These are phyloP conservation scores for Hirschioporus abietinus DNA, from an alignment of 768 basidiomycete species.

Conservation along the genomic window DNA sequence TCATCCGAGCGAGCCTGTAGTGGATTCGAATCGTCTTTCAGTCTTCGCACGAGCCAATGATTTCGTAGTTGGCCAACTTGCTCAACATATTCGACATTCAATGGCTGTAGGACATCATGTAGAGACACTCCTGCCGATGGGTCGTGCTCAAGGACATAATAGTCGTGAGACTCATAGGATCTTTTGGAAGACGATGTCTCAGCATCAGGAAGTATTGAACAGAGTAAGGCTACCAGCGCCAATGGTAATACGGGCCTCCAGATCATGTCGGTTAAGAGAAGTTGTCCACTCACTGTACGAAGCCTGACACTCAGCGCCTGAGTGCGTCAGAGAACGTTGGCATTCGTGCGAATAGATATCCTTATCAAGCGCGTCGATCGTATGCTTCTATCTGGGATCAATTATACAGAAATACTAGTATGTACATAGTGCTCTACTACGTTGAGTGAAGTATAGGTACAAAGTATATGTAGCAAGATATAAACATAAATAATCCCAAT, in stretches of 20 bases:
- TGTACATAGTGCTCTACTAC: no score
- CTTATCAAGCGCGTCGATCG: background rate
- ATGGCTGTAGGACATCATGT: slow-evolving; percentile 46
- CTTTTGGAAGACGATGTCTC: slow-evolving; percentile 42
- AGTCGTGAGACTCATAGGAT: slow-evolving; percentile 61
- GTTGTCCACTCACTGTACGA: background rate
- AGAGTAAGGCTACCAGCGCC: slow-evolving; percentile 2
- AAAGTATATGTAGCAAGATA: background rate
- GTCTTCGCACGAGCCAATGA: slow-evolving; percentile 76
- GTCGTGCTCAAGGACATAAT: slow-evolving; percentile 75
- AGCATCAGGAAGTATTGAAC: slow-evolving; percentile 12
- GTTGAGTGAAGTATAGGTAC: no score
- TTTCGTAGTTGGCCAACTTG: slow-evolving; percentile 76
- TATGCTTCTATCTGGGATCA: background rate
- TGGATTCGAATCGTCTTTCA: slow-evolving; percentile 27
- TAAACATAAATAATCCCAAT: background rate
- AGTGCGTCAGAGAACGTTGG: background rate
- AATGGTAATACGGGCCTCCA: background rate
- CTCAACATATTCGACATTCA: slow-evolving; percentile 85
- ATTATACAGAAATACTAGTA: background rate
- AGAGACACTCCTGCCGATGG: slow-evolving; percentile 50
- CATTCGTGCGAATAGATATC: background rate
- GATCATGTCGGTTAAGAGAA: background rate
- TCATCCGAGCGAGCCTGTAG: slow-evolving; percentile 33
- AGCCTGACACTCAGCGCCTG: no score